Evolutionary conservation across 495 filamentous ascomycete genomes (phyloP).

Genomic region (Annulohypoxylon stygium): DNA sequence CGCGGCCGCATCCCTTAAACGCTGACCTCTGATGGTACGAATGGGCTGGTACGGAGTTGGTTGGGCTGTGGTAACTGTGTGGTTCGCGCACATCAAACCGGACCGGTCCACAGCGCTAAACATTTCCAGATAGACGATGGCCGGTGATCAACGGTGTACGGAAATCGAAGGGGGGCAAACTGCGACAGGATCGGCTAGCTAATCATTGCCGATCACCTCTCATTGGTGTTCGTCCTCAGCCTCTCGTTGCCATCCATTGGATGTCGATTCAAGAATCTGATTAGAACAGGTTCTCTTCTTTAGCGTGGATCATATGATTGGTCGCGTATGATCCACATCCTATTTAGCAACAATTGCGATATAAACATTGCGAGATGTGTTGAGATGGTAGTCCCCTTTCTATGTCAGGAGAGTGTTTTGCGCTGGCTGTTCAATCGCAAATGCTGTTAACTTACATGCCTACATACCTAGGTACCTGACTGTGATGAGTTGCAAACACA

Average conservation of each 20-base stretch:
- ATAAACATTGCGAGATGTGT: background rate
- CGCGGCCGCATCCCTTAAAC: conserved; percentile 9
- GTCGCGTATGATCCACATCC: background rate
- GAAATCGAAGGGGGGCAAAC: conserved; percentile 35
- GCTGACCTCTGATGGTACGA: conserved; percentile 10
- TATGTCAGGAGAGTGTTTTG: background rate
- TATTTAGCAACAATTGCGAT: background rate
- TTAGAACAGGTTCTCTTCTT: background rate
- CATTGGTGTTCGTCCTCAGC: conserved; percentile 26
- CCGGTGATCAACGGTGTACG: conserved; percentile 30
- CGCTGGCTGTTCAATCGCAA: background rate
- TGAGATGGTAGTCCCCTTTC: background rate
- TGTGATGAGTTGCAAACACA: background rate
- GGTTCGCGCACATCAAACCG: conserved; percentile 42
- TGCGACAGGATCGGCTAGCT: conserved; percentile 37
- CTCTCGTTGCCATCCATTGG: conserved; percentile 21
- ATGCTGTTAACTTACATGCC: background rate
- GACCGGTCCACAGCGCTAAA: conserved; percentile 32
- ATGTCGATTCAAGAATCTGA: background rate
- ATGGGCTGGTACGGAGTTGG: background rate
- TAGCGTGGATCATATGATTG: background rate
- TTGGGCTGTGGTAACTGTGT: conserved; percentile 24
- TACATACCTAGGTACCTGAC: no score
- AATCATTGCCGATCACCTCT: conserved; percentile 40
- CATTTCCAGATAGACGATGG: conserved; percentile 16